A percentile compares a stretch with the other conserved stretches of the same genome.
Evolutionary conservation across 1,139 yeast genomes (phyloP).

Genomic region (Blastobotrys arbuscula): DNA sequence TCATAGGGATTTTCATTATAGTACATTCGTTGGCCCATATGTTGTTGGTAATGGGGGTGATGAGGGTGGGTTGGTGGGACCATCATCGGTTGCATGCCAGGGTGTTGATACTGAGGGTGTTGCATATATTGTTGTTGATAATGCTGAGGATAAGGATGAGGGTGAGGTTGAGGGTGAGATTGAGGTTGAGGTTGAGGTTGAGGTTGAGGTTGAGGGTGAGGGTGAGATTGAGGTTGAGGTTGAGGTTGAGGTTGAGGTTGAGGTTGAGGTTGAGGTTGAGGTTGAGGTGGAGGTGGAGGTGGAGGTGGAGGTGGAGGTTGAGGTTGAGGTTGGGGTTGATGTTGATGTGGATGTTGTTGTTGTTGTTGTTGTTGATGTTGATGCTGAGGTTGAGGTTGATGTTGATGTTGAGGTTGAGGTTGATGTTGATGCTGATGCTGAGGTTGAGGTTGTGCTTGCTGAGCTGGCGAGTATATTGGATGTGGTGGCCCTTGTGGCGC

Average conservation of each 20-base stretch:
- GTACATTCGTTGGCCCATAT: not conserved
- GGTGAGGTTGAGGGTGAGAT: not conserved
- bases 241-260: not conserved
- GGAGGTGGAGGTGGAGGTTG: not conserved
- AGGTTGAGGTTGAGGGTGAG: not conserved
- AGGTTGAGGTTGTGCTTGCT: not conserved
- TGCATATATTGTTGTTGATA: not conserved
- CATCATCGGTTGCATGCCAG: not conserved
- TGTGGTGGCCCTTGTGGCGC: not conserved
- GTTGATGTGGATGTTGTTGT: too few species aligned
- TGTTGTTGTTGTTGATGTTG: not conserved
- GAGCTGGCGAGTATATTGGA: not conserved
- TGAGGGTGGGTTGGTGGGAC: not conserved
- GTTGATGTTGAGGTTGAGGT: not conserved
- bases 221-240: too few species aligned
- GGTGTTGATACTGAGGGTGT: not conserved
- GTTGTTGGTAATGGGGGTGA: constrained; percentile 2
- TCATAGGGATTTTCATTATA: not conserved
- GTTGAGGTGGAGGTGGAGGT: not conserved
- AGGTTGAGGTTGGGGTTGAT: not conserved
- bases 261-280: not conserved
- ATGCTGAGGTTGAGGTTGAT: not conserved
- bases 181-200: not conserved
- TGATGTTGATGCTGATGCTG: not conserved
- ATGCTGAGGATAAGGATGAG: not conserved